Percentiles rank a stretch among this genome's conserved stretches.
These are phyloP conservation scores for Nicotiana tabacum DNA, from an alignment of 257 asterid genomes.

Conservation along the genomic window DNA sequence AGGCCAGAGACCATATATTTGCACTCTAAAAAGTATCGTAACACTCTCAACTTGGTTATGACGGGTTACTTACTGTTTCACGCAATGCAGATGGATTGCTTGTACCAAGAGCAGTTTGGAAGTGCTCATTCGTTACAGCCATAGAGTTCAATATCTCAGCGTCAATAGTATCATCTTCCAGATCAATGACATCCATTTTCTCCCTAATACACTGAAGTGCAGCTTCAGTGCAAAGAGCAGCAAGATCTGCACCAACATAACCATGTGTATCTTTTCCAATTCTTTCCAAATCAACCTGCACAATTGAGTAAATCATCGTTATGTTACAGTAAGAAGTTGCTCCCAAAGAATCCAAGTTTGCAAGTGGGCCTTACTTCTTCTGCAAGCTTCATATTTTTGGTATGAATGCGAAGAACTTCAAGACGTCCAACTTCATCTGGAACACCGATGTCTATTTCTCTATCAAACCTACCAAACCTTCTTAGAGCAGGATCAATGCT, in stretches of 20 bases:
- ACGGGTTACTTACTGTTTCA: slow-evolving; percentile 35
- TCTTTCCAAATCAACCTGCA: slow-evolving; percentile 55
- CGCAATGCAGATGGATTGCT: slow-evolving; percentile 63
- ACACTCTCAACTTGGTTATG: background rate
- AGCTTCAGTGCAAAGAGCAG: slow-evolving; percentile 63
- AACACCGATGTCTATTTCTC: slow-evolving; percentile 61
- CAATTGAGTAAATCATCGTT: background rate
- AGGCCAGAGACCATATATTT: background rate
- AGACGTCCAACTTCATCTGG: slow-evolving; percentile 63
- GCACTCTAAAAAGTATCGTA: background rate
- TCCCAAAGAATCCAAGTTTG: background rate
- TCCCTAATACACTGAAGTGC: slow-evolving; percentile 60
- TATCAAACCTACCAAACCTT: slow-evolving; percentile 59
- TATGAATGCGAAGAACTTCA: slow-evolving; percentile 59
- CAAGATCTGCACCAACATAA: slow-evolving; percentile 57
- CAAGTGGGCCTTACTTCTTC: slow-evolving; percentile 35
- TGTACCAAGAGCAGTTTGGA: slow-evolving; percentile 49
- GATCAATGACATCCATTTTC: slow-evolving; percentile 59
- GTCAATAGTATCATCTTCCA: slow-evolving; percentile 53
- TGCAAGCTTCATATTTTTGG: slow-evolving; percentile 57
- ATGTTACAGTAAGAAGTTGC: background rate
- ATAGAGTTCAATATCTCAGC: slow-evolving; percentile 56
- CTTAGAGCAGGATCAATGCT: slow-evolving; percentile 58
- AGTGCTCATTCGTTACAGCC: slow-evolving; percentile 56
- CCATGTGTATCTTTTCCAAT: slow-evolving; percentile 49